phyloP scores from a whole-genome alignment of 2,329 filamentous ascomycete genomes.

The Verticillium longisporum region DNA sequence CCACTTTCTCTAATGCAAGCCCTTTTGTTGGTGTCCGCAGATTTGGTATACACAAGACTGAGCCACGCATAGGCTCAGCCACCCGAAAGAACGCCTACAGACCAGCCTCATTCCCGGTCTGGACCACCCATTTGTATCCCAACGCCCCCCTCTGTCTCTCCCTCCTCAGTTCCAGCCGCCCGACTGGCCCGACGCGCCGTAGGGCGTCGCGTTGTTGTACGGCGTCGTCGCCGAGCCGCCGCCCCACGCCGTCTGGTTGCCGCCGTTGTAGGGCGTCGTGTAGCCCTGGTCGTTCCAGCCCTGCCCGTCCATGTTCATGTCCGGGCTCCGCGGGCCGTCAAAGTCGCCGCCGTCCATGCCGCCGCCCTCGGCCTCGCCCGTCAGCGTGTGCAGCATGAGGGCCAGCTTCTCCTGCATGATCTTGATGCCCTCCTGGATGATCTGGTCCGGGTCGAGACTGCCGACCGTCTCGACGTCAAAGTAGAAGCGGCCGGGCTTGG shows the following conservation, averaged over 20 bases:
- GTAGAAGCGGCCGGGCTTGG: conserved; percentile 79
- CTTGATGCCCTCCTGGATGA: conserved; percentile 82
- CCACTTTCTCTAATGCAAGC: neutral
- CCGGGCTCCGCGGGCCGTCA: conserved; percentile 60
- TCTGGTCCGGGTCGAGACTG: conserved; percentile 80
- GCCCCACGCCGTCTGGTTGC: conserved; percentile 59
- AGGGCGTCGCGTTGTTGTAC: conserved; percentile 33
- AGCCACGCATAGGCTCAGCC: neutral
- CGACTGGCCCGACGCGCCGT: conserved; percentile 43
- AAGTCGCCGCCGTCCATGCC: conserved; percentile 50
- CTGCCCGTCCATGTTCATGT: conserved; percentile 45
- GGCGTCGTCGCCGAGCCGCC: conserved; percentile 43
- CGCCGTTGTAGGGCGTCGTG: conserved; percentile 60
- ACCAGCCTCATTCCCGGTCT: neutral
- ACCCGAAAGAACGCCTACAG: neutral
- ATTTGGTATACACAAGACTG: neutral
- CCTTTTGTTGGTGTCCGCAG: neutral
- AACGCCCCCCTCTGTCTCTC: neutral
- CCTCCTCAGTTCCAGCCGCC: conserved; percentile 35
- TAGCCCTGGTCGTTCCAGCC: conserved; percentile 56
- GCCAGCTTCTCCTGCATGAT: conserved; percentile 89
- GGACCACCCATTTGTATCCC: neutral
- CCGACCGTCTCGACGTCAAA: conserved; percentile 88
- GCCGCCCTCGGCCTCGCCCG: conserved; percentile 44
- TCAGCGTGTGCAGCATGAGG: conserved; percentile 61